Evolutionary conservation across 2,329 filamentous ascomycete species (phyloP).

Genomic region (Dactylonectria macrodidyma): DNA sequence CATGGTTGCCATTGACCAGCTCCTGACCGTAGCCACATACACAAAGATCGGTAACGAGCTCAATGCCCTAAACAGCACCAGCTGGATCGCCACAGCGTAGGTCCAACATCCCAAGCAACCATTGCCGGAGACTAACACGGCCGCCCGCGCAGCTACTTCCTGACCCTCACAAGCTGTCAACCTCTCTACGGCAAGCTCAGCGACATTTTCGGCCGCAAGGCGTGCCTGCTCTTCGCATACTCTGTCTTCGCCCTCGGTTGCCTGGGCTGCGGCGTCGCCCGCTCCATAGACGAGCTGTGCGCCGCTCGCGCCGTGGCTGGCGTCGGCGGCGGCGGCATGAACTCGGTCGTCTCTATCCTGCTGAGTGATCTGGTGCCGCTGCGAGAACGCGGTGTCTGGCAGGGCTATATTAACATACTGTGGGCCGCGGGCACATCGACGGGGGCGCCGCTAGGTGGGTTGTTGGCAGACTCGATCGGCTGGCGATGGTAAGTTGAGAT

Average conservation of each 20-base stretch:
- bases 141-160: slow-evolving; percentile 71
- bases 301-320: slow-evolving; percentile 68
- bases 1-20: slow-evolving; percentile 81
- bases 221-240: slow-evolving; percentile 76
- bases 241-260: slow-evolving; percentile 76
- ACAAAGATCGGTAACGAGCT: slow-evolving; percentile 83
- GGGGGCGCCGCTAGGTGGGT: slow-evolving; percentile 79
- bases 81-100: slow-evolving; percentile 76
- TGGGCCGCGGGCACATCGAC: slow-evolving; percentile 77
- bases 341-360: slow-evolving; percentile 77
- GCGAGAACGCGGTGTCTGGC: slow-evolving; percentile 80
- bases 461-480: slow-evolving; percentile 80
- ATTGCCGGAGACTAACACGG: background rate
- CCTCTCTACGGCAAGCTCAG: slow-evolving; percentile 80
- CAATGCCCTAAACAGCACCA: slow-evolving; percentile 80
- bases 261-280: slow-evolving; percentile 73
- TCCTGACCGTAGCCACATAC: slow-evolving; percentile 84
- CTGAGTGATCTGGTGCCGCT: slow-evolving; percentile 78
- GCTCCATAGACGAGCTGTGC: slow-evolving; percentile 76
- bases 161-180: slow-evolving; percentile 82
- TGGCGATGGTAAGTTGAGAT: slow-evolving; percentile 75
- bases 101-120: background rate
- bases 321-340: slow-evolving; percentile 81
- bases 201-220: slow-evolving; percentile 80
- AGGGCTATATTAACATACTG: slow-evolving; percentile 80